Evolutionary conservation across 148 eudicot genomes (phyloP).

Genomic region (Drosera capensis): DNA sequence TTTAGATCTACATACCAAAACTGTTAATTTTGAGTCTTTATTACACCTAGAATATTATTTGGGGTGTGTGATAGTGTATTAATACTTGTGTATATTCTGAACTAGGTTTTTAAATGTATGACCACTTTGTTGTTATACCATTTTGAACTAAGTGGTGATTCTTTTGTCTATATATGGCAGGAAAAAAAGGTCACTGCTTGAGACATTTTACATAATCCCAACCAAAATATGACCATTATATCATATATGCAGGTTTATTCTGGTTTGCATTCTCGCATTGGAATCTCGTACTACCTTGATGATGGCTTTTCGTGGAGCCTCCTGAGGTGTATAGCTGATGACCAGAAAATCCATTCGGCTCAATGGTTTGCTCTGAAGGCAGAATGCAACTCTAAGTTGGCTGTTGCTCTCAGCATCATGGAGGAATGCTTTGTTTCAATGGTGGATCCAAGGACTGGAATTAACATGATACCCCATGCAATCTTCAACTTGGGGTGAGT

Average conservation of each 20-base stretch:
- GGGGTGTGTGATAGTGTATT: too few species aligned
- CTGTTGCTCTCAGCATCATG: conserved; percentile 90
- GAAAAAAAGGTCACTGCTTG: not conserved
- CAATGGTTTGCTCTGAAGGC: conserved; percentile 68
- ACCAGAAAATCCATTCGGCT: conserved; percentile 56
- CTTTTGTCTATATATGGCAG: not conserved
- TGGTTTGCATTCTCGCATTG: conserved; percentile 64
- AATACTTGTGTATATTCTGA: too few species aligned
- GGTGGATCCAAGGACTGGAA: conserved; percentile 93
- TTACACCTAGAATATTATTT: too few species aligned
- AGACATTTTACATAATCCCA: not conserved
- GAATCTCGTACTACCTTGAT: conserved; percentile 33
- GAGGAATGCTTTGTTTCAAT: conserved; percentile 96
- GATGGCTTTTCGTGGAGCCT: conserved; percentile 74
- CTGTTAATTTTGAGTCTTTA: too few species aligned
- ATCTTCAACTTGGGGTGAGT: conserved; percentile 88
- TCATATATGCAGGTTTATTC: conserved; percentile 42
- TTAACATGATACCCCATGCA: conserved; percentile 95
- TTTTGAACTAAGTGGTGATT: too few species aligned
- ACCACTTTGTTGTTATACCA: too few species aligned
- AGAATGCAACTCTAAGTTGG: conserved; percentile 89
- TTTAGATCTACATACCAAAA: too few species aligned
- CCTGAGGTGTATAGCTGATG: conserved; percentile 72
- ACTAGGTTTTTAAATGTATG: too few species aligned
- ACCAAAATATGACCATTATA: not conserved